Evolutionary conservation across 768 basidiomycete genomes (phyloP).

Genomic region (Auricularia sp.): DNA sequence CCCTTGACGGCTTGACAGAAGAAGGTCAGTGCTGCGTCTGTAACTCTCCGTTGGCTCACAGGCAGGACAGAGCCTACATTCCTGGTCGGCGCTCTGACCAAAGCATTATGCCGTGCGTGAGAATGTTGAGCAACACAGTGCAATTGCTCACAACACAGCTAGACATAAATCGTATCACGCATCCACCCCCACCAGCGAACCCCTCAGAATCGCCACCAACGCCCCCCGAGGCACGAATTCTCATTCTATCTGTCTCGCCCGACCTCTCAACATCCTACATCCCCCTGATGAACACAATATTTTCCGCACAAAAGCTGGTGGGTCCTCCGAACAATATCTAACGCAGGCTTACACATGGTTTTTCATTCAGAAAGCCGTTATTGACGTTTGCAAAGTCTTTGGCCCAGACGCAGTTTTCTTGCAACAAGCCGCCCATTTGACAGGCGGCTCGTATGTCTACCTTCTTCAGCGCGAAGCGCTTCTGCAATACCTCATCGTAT

Average conservation of each 20-base stretch:
- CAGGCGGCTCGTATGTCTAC: conserved; percentile 86
- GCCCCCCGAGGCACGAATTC: conserved; percentile 43
- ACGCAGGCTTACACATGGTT: conserved; percentile 1
- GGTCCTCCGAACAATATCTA: background rate
- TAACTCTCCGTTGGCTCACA: conserved; percentile 9
- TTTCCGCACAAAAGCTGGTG: conserved; percentile 87
- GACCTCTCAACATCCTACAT: conserved; percentile 88
- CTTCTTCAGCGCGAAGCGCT: conserved; percentile 71
- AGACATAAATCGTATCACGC: conserved; percentile 57
- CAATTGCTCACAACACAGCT: conserved; percentile 27
- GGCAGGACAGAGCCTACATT: conserved; percentile 42
- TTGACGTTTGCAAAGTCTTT: conserved; percentile 90
- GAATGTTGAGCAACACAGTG: conserved; percentile 18
- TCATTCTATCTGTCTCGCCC: conserved; percentile 85
- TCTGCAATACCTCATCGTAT: conserved; percentile 83
- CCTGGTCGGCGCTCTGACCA: conserved; percentile 82
- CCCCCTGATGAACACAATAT: conserved; percentile 98
- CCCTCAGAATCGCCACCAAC: conserved; percentile 10
- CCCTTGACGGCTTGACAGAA: conserved; percentile 36
- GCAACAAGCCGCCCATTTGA: conserved; percentile 93
- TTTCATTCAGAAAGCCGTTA: conserved; percentile 71
- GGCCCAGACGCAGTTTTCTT: conserved; percentile 89
- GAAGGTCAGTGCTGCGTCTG: conserved; percentile 32
- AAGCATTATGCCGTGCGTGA: conserved; percentile 77
- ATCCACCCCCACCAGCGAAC: conserved; percentile 19